Conservation (phyloP, 2,329 filamentous ascomycete species). For the Fusarium protoensiforme region DNA sequence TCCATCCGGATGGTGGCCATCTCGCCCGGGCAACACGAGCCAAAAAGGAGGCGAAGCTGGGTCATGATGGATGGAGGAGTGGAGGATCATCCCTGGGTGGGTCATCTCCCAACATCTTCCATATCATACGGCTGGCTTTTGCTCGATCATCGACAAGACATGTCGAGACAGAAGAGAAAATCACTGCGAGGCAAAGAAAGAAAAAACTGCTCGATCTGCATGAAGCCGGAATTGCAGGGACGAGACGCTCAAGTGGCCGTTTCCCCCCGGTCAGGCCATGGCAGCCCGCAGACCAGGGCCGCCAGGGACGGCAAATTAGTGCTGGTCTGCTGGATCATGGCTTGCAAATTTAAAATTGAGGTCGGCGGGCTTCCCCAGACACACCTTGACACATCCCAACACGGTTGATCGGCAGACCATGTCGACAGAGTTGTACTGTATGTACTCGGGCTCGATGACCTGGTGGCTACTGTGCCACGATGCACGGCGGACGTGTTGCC, state of each 20-base stretch:
- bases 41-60: constrained; percentile 33
- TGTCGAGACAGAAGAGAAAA: background rate
- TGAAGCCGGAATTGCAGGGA: constrained; percentile 39
- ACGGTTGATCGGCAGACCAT: constrained; percentile 37
- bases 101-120: constrained; percentile 28
- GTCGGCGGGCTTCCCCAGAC: constrained; percentile 45
- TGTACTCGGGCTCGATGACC: background rate
- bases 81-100: constrained; percentile 28
- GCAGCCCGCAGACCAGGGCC: constrained; percentile 22
- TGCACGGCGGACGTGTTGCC: constrained; percentile 17
- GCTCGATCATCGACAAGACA: constrained; percentile 3
- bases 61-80: constrained; percentile 32
- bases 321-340: constrained; percentile 40
- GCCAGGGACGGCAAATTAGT: constrained; percentile 42
- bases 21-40: constrained; percentile 37
- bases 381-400: constrained; percentile 26
- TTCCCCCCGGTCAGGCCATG: constrained; percentile 30
- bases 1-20: constrained; percentile 20
- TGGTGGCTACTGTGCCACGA: constrained; percentile 23
- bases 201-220: constrained; percentile 34
- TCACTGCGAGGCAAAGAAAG: background rate
- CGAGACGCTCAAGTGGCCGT: constrained; percentile 14
- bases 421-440: background rate
- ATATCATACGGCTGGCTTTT: constrained; percentile 14
- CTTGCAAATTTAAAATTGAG: constrained; percentile 47